These are phyloP conservation scores for Croton laevigatus DNA, from an alignment of 441 rosid genomes.

Conservation along the genomic window DNA sequence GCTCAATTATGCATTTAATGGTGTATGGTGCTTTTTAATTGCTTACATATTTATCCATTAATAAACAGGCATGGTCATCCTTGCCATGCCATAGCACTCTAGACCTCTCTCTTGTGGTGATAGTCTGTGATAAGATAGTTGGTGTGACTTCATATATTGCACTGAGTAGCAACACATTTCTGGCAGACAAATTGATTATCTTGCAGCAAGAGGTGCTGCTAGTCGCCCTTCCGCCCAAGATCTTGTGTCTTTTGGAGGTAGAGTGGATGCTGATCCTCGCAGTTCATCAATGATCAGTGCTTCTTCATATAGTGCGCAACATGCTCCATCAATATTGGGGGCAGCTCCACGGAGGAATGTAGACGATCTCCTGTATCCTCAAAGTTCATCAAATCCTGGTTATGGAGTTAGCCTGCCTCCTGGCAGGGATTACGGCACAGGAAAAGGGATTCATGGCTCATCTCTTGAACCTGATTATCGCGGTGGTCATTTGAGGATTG, in stretches of 20 bases:
- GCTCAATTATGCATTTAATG: constrained; percentile 22
- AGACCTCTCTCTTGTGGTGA: constrained; percentile 26
- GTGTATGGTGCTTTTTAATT: constrained; percentile 17
- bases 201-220: constrained; percentile 81
- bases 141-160: constrained; percentile 48
- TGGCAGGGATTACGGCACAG: constrained; percentile 89
- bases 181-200: constrained; percentile 99
- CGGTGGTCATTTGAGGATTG: constrained; percentile 58
- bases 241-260: constrained; percentile 75
- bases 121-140: constrained; percentile 39
- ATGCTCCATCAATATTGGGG: constrained; percentile 82
- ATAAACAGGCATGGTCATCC: constrained; percentile 28
- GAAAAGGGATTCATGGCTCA: constrained; percentile 78
- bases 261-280: constrained; percentile 78
- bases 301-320: constrained; percentile 68
- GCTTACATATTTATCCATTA: constrained; percentile 11
- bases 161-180: constrained; percentile 89
- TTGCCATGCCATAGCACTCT: constrained; percentile 24
- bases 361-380: constrained; percentile 70
- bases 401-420: constrained; percentile 99
- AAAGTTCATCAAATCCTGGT: constrained; percentile 85
- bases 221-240: constrained; percentile 73
- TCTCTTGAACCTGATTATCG: constrained; percentile 74
- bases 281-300: constrained; percentile 57
- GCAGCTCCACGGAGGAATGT: constrained; percentile 84